A percentile compares a stretch with the other conserved stretches of the same genome.
Conservation (phyloP, 225 moss, liverwort and hornwort species). For the Thuidium tamariscinum region DNA sequence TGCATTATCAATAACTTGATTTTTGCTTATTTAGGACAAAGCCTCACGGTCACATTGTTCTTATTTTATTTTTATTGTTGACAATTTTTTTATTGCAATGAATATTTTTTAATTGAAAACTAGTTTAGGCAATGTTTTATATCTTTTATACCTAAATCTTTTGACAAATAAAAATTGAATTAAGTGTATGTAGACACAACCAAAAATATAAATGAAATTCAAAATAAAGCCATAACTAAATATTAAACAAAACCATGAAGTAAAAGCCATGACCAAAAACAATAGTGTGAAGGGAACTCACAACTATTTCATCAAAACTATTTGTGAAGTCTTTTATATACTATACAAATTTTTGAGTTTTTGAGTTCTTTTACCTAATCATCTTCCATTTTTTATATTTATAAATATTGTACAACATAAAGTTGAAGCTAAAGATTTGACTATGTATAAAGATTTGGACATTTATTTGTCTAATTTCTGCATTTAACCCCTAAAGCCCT, state of each 20-base stretch:
- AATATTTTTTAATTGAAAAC: no score
- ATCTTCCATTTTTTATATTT: neutral
- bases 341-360: neutral
- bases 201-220: neutral
- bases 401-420: neutral
- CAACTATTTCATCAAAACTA: neutral
- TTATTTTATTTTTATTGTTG: neutral
- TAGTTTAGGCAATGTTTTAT: neutral
- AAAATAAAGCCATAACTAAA: neutral
- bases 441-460: no score
- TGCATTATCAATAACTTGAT: neutral
- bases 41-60: neutral
- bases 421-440: neutral
- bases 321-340: neutral
- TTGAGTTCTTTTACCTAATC: no score
- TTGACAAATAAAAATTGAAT: accelerated
- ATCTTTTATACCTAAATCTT: neutral
- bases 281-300: neutral
- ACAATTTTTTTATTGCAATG: accelerated
- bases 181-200: neutral
- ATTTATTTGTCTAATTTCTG: neutral
- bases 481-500: no score
- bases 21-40: neutral
- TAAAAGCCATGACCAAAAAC: neutral
- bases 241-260: neutral